Base-by-base conservation (phyloP, 768 basidiomycete species). In the Russula virescens region DNA sequence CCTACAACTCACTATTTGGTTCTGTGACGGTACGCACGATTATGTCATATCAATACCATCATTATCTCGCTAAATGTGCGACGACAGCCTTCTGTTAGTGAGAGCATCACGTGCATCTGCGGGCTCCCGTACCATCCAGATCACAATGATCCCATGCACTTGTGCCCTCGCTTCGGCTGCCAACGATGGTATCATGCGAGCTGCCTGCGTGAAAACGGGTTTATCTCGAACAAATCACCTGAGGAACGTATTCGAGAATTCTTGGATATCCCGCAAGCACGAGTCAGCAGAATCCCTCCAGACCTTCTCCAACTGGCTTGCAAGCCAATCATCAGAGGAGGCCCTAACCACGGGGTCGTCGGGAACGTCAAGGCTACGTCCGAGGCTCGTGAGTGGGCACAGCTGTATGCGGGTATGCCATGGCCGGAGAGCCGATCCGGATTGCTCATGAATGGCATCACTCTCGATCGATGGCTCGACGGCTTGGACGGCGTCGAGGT, bases 401-500 rank as follows among this genome's bases (percentile, higher is more conserved):
- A 55, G 2, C 6, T 55, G 2, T 63, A 54, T 28, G 46, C 58
- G 0, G 16, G 40, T n/a, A 59, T 10, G 18, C 18, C 62, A 7
- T 43, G 26, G 18, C 19, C 38, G 2, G 31, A 48, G n/a, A 45
- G 3, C 52, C 19, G 23, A 11, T 46, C 62, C 2, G 52, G 28
- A 21, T 23, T 54, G 16, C 40, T 26, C 5, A 6, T 63, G 18
- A 26, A 45, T 1, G 52, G 23, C 0, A 35, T 49, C 13, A 63
- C 62, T 0, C 62, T 63, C 18, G 62, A 63, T 38, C 57, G 52
- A 5, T 63, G 62, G 62, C 52, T 63, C 5, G 62, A 63, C 31
- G 25, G 62, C 47, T 46, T 59, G 3, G 62, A 63, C 0, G 62
- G 58, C 4, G 19, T 60, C 9, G 62, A 63, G n/a, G 62, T 63